These are phyloP conservation scores for Sonneratia caseolaris DNA, from an alignment of 345 rosid genomes.

Conservation along the genomic window DNA sequence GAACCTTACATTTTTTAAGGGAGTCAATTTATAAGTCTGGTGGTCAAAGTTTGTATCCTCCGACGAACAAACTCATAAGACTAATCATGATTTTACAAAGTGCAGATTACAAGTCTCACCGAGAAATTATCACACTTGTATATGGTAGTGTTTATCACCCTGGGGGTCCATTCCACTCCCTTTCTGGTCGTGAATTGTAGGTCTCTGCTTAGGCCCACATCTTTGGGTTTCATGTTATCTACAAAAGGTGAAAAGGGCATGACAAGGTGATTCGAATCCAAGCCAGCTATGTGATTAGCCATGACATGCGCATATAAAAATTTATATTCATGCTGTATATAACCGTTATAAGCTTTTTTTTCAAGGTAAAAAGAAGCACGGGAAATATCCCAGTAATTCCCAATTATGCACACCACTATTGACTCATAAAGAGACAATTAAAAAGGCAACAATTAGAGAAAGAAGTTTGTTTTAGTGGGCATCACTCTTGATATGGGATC, in stretches of 20 bases:
- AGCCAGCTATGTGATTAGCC: not conserved
- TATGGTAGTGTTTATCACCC: slow-evolving; percentile 42
- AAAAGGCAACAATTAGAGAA: too few relatives aligned
- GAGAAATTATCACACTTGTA: slow-evolving; percentile 42
- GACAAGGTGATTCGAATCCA: not conserved
- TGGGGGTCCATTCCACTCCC: slow-evolving; percentile 23
- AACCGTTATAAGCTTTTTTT: too few relatives aligned
- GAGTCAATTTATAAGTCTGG: not conserved
- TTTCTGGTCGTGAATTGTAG: slow-evolving; percentile 24
- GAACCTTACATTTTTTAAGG: not conserved
- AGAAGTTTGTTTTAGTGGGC: too few relatives aligned
- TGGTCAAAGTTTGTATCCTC: not conserved
- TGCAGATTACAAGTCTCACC: slow-evolving; percentile 21
- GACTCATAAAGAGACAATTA: too few relatives aligned
- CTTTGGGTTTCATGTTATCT: slow-evolving; percentile 63
- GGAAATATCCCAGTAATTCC: too few relatives aligned
- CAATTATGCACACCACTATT: too few relatives aligned
- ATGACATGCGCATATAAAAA: too few relatives aligned
- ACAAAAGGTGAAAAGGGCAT: not conserved
- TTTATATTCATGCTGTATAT: too few relatives aligned
- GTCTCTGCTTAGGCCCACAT: slow-evolving; percentile 42
- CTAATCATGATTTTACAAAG: not conserved
- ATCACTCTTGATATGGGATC: too few relatives aligned
- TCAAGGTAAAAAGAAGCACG: too few relatives aligned
- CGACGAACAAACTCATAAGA: not conserved